A percentile compares a stretch with the other conserved stretches of the same genome.
Conservation (phyloP, 2,329 filamentous ascomycete genomes). For the Epichloe festucae region DNA sequence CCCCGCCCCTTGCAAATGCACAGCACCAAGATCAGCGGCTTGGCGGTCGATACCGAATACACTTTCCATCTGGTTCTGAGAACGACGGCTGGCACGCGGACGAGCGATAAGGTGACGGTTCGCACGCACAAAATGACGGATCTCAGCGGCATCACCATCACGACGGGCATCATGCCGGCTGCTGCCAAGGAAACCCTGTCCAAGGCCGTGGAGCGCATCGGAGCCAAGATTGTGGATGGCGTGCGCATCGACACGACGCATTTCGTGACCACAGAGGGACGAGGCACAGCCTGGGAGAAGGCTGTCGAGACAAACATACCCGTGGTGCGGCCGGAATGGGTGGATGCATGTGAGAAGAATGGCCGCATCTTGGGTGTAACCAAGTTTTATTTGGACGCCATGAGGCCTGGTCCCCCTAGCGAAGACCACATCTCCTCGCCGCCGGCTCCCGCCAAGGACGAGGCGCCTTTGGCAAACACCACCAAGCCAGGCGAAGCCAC, state of each 20-base stretch:
- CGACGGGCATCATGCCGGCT: conserved; percentile 70
- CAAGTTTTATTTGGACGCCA: conserved; percentile 88
- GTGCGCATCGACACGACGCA: conserved; percentile 97
- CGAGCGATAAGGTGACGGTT: conserved; percentile 71
- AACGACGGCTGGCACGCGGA: conserved; percentile 79
- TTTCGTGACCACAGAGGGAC: conserved; percentile 90
- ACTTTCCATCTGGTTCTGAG: conserved; percentile 84
- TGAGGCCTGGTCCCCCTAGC: conserved; percentile 32
- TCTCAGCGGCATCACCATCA: conserved; percentile 87
- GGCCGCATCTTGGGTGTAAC: conserved; percentile 88
- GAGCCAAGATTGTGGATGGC: conserved; percentile 77
- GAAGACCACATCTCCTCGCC: conserved; percentile 16
- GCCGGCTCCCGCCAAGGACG: conserved; percentile 16
- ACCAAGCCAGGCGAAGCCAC: conserved; percentile 7
- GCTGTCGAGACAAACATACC: conserved; percentile 97
- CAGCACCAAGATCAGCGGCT: conserved; percentile 90
- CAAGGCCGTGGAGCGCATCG: conserved; percentile 72
- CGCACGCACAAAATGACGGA: conserved; percentile 98
- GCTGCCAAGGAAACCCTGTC: conserved; percentile 59
- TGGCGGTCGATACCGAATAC: conserved; percentile 95
- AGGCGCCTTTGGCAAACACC: conserved; percentile 15
- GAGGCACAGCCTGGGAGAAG: conserved; percentile 87
- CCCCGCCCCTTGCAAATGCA: conserved; percentile 76
- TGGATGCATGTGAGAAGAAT: conserved; percentile 89
- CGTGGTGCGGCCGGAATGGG: conserved; percentile 92